Evolutionary conservation across 2,329 filamentous ascomycete species (phyloP).

Genomic region (Cytospora mali): DNA sequence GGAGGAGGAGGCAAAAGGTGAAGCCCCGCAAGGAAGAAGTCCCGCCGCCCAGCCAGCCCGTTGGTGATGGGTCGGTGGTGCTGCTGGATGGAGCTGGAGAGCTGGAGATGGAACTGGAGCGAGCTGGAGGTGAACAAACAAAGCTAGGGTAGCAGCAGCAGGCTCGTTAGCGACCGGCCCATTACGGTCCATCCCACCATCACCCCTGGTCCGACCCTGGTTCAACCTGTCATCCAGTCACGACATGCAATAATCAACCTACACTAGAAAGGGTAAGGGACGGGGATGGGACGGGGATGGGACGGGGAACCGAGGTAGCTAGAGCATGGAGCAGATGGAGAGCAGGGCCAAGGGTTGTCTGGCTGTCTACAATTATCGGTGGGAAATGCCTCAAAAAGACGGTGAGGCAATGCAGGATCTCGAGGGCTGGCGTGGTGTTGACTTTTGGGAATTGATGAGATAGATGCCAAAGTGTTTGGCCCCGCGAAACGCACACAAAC

Average conservation of each 20-base stretch:
- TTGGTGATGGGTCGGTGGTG: not conserved
- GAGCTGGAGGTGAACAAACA: not conserved
- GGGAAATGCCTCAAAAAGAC: conserved; percentile 46
- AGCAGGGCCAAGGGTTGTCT: conserved; percentile 48
- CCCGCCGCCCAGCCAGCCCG: not conserved
- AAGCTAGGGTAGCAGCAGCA: conserved; percentile 23
- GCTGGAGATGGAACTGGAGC: not conserved
- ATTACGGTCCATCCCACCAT: not conserved
- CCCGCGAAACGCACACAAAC: not conserved
- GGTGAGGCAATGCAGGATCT: conserved; percentile 28
- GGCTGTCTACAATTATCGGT: conserved; percentile 40
- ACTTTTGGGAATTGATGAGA: not conserved
- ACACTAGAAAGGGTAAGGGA: not conserved
- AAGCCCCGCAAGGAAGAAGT: not conserved
- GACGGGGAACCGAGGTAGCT: not conserved
- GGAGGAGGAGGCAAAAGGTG: not conserved
- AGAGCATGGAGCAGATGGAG: conserved; percentile 47
- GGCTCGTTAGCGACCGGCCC: conserved; percentile 21
- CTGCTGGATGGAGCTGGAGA: no score
- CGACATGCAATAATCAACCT: conserved; percentile 9
- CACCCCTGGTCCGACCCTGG: not conserved
- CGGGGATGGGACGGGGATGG: not conserved
- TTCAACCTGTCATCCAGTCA: not conserved
- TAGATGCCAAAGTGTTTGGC: not conserved
- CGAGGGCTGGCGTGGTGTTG: not conserved